Evolutionary conservation across 768 basidiomycete genomes (phyloP).

Genomic region (Arthromyces matolae): DNA sequence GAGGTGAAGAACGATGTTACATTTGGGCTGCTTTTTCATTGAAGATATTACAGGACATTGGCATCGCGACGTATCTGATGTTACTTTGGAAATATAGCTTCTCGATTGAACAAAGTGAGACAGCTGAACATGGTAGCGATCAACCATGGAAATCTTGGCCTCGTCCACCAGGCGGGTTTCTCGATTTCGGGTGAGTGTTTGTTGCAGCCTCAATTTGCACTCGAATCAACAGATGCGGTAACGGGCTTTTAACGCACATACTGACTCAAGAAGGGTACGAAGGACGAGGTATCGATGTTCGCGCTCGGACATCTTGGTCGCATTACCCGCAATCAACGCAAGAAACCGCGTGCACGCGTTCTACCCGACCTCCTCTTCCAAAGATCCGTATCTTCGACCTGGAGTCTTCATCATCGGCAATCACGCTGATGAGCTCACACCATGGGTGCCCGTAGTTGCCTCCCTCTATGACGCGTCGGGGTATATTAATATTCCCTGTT

Average conservation of each 20-base stretch:
- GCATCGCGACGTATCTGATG: constrained; percentile 91
- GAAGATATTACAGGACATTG: constrained; percentile 68
- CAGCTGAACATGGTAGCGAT: constrained; percentile 11
- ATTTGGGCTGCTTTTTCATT: neutral
- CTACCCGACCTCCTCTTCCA: constrained; percentile 47
- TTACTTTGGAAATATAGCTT: constrained; percentile 85
- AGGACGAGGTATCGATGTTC: constrained; percentile 84
- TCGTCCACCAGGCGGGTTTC: constrained; percentile 78
- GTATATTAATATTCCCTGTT: constrained; percentile 87
- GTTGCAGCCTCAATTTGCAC: neutral
- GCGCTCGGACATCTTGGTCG: constrained; percentile 80
- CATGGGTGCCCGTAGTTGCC: constrained; percentile 86
- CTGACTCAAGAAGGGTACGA: constrained; percentile 77
- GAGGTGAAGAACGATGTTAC: constrained; percentile 47
- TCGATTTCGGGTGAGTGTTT: constrained; percentile 71
- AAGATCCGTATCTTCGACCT: constrained; percentile 28
- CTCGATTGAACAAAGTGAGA: constrained; percentile 4
- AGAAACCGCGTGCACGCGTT: constrained; percentile 59
- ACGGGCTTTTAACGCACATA: constrained; percentile 89
- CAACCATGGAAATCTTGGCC: constrained; percentile 71
- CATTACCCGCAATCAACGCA: constrained; percentile 68
- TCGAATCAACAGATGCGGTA: constrained; percentile 65
- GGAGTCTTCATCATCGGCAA: constrained; percentile 85
- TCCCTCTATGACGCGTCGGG: constrained; percentile 58
- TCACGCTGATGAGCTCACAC: constrained; percentile 95